phyloP scores from a whole-genome alignment of 2,329 filamentous ascomycete genomes.

The Pseudogymnoascus sp. region DNA sequence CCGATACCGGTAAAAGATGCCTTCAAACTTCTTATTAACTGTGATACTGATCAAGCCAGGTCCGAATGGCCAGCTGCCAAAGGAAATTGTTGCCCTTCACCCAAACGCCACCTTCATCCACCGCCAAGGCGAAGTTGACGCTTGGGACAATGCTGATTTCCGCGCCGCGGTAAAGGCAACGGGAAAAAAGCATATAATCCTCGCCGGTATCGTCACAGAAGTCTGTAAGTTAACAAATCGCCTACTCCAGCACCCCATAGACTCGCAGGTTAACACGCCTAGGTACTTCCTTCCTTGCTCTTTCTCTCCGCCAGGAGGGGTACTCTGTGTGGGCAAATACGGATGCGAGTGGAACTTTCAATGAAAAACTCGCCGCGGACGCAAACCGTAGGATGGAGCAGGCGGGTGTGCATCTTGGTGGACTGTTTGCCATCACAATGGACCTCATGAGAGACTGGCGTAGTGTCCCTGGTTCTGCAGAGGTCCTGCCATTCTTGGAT shows the following conservation, averaged over 20 bases:
- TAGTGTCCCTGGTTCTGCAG: constrained; percentile 39
- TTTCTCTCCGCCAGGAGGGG: constrained; percentile 62
- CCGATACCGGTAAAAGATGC: constrained; percentile 41
- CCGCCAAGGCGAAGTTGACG: constrained; percentile 65
- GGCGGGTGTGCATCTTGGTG: constrained; percentile 51
- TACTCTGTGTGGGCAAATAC: constrained; percentile 69
- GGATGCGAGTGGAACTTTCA: constrained; percentile 62
- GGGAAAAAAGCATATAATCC: constrained; percentile 60
- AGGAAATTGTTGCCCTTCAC: constrained; percentile 61
- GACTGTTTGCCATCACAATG: constrained; percentile 26
- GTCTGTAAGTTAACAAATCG: constrained; percentile 45
- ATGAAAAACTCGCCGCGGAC: constrained; percentile 50
- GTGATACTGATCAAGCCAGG: constrained; percentile 32
- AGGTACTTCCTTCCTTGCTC: constrained; percentile 62
- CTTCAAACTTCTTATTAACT: neutral
- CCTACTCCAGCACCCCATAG: neutral
- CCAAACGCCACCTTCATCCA: constrained; percentile 58
- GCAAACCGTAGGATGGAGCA: constrained; percentile 59
- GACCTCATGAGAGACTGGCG: constrained; percentile 27
- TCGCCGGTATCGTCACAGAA: constrained; percentile 67
- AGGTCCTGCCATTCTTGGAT: constrained; percentile 58
- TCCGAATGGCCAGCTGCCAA: constrained; percentile 63
- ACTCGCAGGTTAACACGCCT: constrained; percentile 2
- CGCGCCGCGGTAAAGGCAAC: constrained; percentile 56
- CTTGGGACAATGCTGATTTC: constrained; percentile 69